Percentiles rank a stretch among this genome's conserved stretches.
Conservation (phyloP, 805 yeast species). For the Starmerella stellata region DNA sequence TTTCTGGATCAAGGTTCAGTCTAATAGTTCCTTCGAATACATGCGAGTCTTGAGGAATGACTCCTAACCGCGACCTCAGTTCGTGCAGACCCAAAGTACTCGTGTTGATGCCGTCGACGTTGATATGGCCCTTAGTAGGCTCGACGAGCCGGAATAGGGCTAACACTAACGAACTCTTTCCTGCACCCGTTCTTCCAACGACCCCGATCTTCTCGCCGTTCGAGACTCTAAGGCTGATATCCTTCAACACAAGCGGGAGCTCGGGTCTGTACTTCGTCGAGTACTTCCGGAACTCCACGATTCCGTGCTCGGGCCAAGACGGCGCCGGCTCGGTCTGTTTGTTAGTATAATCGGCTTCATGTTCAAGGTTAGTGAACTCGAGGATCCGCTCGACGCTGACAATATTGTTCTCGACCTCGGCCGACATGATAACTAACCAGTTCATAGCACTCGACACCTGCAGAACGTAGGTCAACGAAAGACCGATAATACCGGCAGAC, state of each 20-base stretch:
- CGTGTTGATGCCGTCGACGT: conserved; percentile 56
- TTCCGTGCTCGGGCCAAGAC: conserved; percentile 60
- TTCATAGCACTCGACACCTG: conserved; percentile 84
- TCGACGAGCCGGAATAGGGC: conserved; percentile 77
- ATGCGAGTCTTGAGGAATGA: conserved; percentile 89
- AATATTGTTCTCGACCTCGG: conserved; percentile 91
- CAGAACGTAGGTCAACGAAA: conserved; percentile 79
- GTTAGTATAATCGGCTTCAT: conserved; percentile 70
- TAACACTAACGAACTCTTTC: conserved; percentile 68
- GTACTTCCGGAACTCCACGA: conserved; percentile 47
- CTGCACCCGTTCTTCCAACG: conserved; percentile 96
- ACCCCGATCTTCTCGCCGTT: conserved; percentile 79
- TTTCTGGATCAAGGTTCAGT: conserved; percentile 72
- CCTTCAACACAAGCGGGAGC: conserved; percentile 58
- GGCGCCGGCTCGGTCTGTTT: conserved; percentile 47
- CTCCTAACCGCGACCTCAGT: conserved; percentile 56
- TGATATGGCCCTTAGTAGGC: conserved; percentile 45
- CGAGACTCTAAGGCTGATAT: conserved; percentile 43
- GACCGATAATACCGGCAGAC: conserved; percentile 86
- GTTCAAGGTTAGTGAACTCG: conserved; percentile 58
- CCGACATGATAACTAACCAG: conserved; percentile 98
- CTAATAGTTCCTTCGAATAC: conserved; percentile 74
- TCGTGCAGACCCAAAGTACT: conserved; percentile 55
- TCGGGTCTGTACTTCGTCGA: conserved; percentile 69
- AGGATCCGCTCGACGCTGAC: conserved; percentile 88